Conservation (phyloP, 1,284 basidiomycete genomes). For the Leccinum angustisporum region DNA sequence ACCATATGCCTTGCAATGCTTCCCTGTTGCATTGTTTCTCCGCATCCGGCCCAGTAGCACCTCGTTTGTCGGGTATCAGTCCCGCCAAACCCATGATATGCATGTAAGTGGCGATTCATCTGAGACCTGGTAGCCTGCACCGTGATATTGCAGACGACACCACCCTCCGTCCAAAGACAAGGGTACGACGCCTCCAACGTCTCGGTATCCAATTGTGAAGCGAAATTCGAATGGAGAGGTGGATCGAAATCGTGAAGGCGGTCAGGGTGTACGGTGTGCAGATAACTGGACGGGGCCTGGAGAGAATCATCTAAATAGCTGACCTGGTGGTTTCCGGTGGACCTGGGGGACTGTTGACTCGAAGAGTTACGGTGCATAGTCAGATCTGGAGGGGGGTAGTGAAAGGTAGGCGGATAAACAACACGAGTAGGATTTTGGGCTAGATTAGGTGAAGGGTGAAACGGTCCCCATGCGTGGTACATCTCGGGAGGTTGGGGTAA, state of each 20-base stretch:
- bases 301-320: conserved; percentile 5
- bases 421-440: neutral
- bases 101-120: conserved; percentile 30
- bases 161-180: conserved; percentile 24
- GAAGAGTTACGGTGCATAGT: neutral
- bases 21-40: conserved; percentile 29
- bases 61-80: conserved; percentile 23
- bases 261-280: neutral
- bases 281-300: neutral
- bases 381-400: neutral
- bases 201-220: conserved; percentile 1
- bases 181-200: conserved; percentile 13
- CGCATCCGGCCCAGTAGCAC: conserved; percentile 25
- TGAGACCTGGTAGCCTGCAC: conserved; percentile 28
- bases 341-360: conserved; percentile 5
- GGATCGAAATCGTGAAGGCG: neutral
- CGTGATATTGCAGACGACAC: conserved; percentile 13
- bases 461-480: conserved; percentile 8
- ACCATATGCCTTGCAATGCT: conserved; percentile 33
- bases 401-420: neutral
- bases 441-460: neutral
- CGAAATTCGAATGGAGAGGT: neutral
- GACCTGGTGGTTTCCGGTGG: neutral
- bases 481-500: conserved; percentile 2
- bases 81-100: conserved; percentile 24